Evolutionary conservation across 1,284 basidiomycete genomes (phyloP), one percentile per base, ranked within the genome.

Genomic region (Sporisorium sorghi): DNA sequence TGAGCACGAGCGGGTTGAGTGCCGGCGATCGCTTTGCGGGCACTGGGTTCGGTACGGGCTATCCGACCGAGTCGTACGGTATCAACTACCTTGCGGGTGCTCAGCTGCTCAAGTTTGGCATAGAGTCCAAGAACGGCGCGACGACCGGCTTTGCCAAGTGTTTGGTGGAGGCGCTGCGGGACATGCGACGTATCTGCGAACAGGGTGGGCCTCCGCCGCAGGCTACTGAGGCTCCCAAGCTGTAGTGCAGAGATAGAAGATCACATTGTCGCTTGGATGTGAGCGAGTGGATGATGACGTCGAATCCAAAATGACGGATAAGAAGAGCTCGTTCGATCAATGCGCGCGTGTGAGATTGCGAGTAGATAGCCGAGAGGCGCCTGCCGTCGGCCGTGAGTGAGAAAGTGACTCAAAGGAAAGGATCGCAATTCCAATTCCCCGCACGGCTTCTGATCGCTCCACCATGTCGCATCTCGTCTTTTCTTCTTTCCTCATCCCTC

Each of bases 1-100:
- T 98, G 52, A 94, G 92, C 78, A 97, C 96, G 7, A 95, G 93
- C 85, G 94, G 92, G 3, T 85, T 98, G 76, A 93, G 91, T 84
- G 91, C 92, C 21, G 95, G 95, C 0, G 88, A 91, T 78, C 87
- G 91, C 53, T 97, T 98, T 86, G 89, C 90, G 54, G 96, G 95
- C 1, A 97, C 94, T 8, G 95, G 94, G 87, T 91, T 85, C 74
- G 89, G 86, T 70, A 65, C 33, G 39, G 76, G 83, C 52, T 80
- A 78, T 58, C 70, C 77, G 6, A 51, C 56, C 23, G 78, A 79
- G 35, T 78, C 73, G 40, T 75, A 76, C 54, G 74, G 79, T 12
- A 79, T 76, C 64, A 80, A 79, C 61, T 75, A 98, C 85, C 88
- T 97, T 69, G 90, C 92, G 61, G 93, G 91, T 17, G 89, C 90